Evolutionary conservation across 768 basidiomycete species (phyloP).

Genomic region (Podaxis rugospora): DNA sequence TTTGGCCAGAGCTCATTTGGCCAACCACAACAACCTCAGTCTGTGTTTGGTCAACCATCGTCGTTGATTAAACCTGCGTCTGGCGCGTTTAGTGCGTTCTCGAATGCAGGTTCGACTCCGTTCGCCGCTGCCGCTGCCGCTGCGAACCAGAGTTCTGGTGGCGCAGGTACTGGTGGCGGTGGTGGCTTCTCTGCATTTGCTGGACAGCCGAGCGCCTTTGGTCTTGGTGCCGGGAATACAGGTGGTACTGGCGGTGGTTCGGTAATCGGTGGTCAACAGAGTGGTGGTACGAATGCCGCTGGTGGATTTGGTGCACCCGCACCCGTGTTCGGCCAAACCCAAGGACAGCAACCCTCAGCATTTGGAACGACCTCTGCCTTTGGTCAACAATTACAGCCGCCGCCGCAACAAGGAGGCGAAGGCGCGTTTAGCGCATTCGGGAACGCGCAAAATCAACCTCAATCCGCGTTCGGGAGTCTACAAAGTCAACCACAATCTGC

Average conservation of each 20-base stretch:
- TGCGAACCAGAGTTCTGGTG: conserved; percentile 6
- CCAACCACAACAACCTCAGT: conserved; percentile 22
- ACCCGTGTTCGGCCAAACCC: conserved; percentile 15
- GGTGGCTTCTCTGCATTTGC: conserved; percentile 51
- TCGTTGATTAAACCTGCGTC: conserved; percentile 45
- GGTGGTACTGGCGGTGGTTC: conserved; percentile 21
- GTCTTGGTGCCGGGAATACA: conserved; percentile 14
- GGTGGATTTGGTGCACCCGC: conserved; percentile 19
- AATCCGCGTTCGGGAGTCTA: conserved; percentile 19
- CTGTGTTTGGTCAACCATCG: conserved; percentile 36
- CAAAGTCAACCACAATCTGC: conserved; percentile 8
- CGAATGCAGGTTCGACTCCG: conserved; percentile 26
- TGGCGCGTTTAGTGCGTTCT: conserved; percentile 47
- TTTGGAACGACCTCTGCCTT: conserved; percentile 18
- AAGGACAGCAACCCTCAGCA: conserved; percentile 10
- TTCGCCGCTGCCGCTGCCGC: conserved; percentile 22
- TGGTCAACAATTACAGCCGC: conserved; percentile 14
- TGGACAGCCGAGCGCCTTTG: conserved; percentile 42
- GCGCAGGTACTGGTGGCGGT: conserved; percentile 20
- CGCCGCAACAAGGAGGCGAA: background rate
- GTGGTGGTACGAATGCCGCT: background rate
- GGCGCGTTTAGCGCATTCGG: background rate
- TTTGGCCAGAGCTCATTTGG: conserved; percentile 30
- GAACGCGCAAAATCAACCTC: background rate
- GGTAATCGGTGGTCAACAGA: conserved; percentile 19